Percentiles rank a stretch among this genome's conserved stretches.
Conservation (phyloP, 2,329 filamentous ascomycete genomes). For the Fusarium circinatum region DNA sequence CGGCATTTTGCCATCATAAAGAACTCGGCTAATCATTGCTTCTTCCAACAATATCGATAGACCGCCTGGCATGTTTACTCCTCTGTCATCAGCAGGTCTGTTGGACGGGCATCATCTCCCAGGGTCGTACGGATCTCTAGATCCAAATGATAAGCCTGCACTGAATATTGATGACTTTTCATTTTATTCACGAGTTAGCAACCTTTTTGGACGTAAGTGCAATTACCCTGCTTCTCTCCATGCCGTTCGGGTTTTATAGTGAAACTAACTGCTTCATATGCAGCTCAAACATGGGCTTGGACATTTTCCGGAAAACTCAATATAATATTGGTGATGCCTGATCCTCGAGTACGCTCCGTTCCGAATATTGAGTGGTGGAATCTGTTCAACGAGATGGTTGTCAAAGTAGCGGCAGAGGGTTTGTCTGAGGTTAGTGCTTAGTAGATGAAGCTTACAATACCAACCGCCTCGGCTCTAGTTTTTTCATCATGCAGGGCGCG, state of each 20-base stretch:
- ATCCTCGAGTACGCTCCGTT: neutral
- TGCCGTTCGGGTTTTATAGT: too few species aligned
- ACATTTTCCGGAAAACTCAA: neutral
- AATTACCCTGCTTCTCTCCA: accelerated
- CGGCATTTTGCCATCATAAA: accelerated
- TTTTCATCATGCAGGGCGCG: neutral
- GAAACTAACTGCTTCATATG: neutral
- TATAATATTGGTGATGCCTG: neutral
- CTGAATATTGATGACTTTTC: neutral
- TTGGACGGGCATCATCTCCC: neutral
- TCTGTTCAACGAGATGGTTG: neutral
- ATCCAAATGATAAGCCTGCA: neutral
- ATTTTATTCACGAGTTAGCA: constrained; percentile 7
- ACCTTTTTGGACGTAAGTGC: neutral
- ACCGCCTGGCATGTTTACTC: constrained; percentile 2
- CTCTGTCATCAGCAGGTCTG: constrained; percentile 1
- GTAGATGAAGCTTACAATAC: neutral
- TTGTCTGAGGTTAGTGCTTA: neutral
- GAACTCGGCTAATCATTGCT: neutral
- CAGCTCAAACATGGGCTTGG: constrained; percentile 13
- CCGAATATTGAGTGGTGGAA: neutral
- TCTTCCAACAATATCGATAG: neutral
- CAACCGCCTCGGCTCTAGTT: neutral
- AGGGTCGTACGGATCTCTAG: neutral
- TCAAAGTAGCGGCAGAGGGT: neutral